A percentile compares a stretch with the other conserved stretches of the same genome.
Evolutionary conservation across 441 rosid species (phyloP).

Genomic region (Bruguiera hainesii): DNA sequence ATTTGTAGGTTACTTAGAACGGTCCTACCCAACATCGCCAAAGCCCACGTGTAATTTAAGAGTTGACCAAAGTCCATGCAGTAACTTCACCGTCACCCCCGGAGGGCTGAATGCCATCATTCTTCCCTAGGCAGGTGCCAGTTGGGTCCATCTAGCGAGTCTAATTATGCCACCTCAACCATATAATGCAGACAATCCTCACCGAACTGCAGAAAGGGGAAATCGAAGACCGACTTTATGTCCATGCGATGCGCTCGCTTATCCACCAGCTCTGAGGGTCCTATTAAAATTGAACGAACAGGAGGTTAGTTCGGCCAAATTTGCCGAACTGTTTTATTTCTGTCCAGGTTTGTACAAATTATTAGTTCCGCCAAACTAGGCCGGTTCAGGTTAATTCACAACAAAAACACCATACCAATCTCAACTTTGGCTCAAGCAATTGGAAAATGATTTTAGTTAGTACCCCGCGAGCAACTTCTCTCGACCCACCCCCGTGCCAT

Average conservation of each 20-base stretch:
- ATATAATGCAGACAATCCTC: too few species aligned
- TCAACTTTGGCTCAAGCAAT: too few species aligned
- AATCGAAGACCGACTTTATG: too few species aligned
- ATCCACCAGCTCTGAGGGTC: background rate
- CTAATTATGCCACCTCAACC: background rate
- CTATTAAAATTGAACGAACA: background rate
- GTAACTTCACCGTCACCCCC: background rate
- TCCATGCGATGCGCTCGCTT: background rate
- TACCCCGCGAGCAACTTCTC: too few species aligned
- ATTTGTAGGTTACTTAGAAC: too few species aligned
- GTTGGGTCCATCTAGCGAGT: background rate
- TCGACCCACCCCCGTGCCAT: too few species aligned
- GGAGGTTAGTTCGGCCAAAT: background rate
- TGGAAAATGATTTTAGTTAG: too few species aligned
- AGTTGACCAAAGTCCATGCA: background rate
- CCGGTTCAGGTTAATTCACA: background rate
- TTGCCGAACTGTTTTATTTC: background rate
- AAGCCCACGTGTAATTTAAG: background rate
- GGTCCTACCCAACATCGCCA: too few species aligned
- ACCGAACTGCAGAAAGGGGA: background rate
- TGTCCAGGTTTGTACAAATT: too few species aligned
- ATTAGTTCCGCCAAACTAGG: too few species aligned
- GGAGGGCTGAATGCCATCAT: background rate
- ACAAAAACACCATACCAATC: too few species aligned
- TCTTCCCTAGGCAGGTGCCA: background rate